These are phyloP conservation scores for Apiotrichum sp. DNA, from an alignment of 1,284 basidiomycete genomes.

Conservation along the genomic window DNA sequence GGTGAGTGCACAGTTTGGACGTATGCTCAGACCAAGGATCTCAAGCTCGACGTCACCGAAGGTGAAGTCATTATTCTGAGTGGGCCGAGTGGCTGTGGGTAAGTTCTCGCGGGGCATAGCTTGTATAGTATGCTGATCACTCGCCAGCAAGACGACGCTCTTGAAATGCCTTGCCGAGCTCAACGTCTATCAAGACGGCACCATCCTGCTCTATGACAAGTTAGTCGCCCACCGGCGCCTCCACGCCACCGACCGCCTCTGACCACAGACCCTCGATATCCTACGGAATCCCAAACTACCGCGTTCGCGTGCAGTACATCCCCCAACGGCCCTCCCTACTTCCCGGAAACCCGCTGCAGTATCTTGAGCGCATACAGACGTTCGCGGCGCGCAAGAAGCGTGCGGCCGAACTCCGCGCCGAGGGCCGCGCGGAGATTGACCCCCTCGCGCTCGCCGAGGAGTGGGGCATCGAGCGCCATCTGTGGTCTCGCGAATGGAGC, in stretches of 20 bases:
- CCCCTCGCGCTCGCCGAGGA: conserved; percentile 56
- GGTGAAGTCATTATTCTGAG: conserved; percentile 67
- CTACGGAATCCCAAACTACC: conserved; percentile 65
- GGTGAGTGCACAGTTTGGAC: conserved; percentile 51
- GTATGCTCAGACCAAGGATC: conserved; percentile 45
- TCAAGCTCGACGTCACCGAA: conserved; percentile 33
- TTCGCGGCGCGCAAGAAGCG: conserved; percentile 54
- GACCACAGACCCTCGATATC: not conserved
- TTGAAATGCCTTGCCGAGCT: conserved; percentile 76
- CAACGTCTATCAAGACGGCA: conserved; percentile 59
- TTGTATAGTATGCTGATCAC: not conserved
- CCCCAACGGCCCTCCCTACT: conserved; percentile 77
- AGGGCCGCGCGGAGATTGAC: conserved; percentile 30
- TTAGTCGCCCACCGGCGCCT: conserved; percentile 24
- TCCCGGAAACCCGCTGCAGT: conserved; percentile 69
- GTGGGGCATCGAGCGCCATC: conserved; percentile 62
- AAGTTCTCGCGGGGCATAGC: conserved; percentile 19
- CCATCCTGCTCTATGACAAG: conserved; percentile 62
- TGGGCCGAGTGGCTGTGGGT: conserved; percentile 67
- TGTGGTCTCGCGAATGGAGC: conserved; percentile 73
- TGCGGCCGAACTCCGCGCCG: conserved; percentile 13
- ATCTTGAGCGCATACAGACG: conserved; percentile 55
- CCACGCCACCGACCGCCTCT: not conserved
- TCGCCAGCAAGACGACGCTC: conserved; percentile 64
- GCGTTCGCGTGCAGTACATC: conserved; percentile 71